Evolutionary conservation across 2,329 filamentous ascomycete species (phyloP).

Genomic region (Beauveria sp.): DNA sequence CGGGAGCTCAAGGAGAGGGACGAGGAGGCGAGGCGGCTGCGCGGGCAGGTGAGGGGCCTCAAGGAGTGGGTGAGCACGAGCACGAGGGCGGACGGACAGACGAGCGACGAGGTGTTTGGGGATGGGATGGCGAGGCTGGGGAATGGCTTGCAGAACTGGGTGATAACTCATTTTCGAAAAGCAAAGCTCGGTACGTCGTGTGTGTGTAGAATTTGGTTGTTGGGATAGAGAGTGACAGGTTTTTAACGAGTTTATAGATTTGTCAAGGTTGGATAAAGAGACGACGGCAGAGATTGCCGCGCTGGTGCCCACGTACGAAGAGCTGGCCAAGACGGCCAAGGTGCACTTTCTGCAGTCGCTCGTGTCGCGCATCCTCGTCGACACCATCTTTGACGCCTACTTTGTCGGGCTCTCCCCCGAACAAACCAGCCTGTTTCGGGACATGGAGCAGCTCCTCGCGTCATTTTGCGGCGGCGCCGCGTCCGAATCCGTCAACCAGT

Average conservation of each 20-base stretch:
- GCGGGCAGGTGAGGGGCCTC: constrained; percentile 55
- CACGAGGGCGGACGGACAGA: constrained; percentile 53
- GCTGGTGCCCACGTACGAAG: constrained; percentile 52
- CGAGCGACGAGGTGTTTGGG: constrained; percentile 59
- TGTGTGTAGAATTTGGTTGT: background rate
- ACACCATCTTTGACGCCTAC: constrained; percentile 54
- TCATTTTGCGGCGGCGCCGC: constrained; percentile 31
- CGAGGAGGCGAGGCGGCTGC: constrained; percentile 46
- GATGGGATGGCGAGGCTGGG: constrained; percentile 54
- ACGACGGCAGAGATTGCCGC: constrained; percentile 35
- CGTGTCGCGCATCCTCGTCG: constrained; percentile 51
- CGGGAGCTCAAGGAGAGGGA: constrained; percentile 42
- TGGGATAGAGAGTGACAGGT: background rate
- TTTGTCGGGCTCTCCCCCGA: constrained; percentile 54
- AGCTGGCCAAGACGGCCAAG: constrained; percentile 46
- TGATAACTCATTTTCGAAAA: constrained; percentile 60
- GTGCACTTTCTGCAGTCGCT: constrained; percentile 56
- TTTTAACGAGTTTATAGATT: constrained; percentile 28
- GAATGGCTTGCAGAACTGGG: constrained; percentile 68
- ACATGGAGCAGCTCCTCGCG: constrained; percentile 39
- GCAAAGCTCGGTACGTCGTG: constrained; percentile 43
- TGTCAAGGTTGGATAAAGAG: constrained; percentile 32
- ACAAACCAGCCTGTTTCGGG: constrained; percentile 42
- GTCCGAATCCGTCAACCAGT: constrained; percentile 51
- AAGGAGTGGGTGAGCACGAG: constrained; percentile 66